phyloP scores from a whole-genome alignment of 2,329 filamentous ascomycete species.

The Colletotrichum caudatum region DNA sequence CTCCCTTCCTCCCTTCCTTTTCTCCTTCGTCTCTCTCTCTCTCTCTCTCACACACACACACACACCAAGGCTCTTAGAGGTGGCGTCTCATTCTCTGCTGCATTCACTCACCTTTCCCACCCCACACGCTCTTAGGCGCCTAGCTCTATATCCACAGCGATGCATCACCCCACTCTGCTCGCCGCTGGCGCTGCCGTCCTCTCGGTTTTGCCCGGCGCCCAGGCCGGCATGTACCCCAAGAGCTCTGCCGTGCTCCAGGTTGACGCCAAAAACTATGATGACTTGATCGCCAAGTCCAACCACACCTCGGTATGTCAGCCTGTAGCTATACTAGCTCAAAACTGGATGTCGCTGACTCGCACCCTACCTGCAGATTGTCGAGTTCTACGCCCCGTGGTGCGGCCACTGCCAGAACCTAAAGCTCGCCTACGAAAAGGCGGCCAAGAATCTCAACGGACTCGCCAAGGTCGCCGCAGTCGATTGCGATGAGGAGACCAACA shows the following conservation, averaged over 20 bases:
- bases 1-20: not conserved
- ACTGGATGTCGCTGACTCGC: slow-evolving; percentile 5
- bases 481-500: slow-evolving; percentile 95
- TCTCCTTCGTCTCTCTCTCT: too few species aligned
- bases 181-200: slow-evolving; percentile 72
- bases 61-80: not conserved
- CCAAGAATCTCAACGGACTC: slow-evolving; percentile 87
- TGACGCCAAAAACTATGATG: slow-evolving; percentile 81
- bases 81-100: slow-evolving; percentile 39
- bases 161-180: slow-evolving; percentile 67
- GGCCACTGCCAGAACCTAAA: slow-evolving; percentile 97
- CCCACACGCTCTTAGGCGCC: slow-evolving; percentile 15
- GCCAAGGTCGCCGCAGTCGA: slow-evolving; percentile 95
- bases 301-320: slow-evolving; percentile 78
- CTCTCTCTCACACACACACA: not conserved
- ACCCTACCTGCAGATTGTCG: slow-evolving; percentile 64
- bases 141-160: slow-evolving; percentile 49
- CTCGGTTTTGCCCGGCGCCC: slow-evolving; percentile 72
- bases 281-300: slow-evolving; percentile 87
- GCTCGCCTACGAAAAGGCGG: slow-evolving; percentile 94
- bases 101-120: slow-evolving; percentile 23
- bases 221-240: slow-evolving; percentile 84
- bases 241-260: slow-evolving; percentile 89
- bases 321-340: not conserved
- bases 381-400: slow-evolving; percentile 98